A percentile compares a stretch with the other conserved stretches of the same genome.
Conservation (phyloP, 345 rosid species). For the Balakata baccata region DNA sequence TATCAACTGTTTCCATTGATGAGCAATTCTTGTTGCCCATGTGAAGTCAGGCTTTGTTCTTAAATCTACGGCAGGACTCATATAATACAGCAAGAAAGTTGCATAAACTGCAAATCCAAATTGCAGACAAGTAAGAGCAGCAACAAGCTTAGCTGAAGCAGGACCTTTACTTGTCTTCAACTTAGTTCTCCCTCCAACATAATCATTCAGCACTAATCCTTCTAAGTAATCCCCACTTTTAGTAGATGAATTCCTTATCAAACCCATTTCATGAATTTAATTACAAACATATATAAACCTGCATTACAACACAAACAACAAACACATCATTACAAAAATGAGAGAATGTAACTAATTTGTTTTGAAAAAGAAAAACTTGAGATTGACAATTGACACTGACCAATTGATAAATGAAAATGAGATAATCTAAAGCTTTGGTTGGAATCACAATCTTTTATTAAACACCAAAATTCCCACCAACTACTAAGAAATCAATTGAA, state of each 20-base stretch:
- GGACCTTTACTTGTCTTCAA: slow-evolving; percentile 27
- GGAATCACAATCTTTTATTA: not conserved
- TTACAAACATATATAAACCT: slow-evolving; percentile 29
- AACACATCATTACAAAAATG: not conserved
- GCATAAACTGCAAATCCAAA: slow-evolving; percentile 86
- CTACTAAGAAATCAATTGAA: too few relatives aligned
- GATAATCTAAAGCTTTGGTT: too few relatives aligned
- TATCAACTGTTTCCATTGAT: slow-evolving; percentile 65
- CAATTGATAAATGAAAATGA: slow-evolving; percentile 16
- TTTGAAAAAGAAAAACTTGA: not conserved
- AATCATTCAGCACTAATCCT: slow-evolving; percentile 52
- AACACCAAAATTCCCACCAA: not conserved
- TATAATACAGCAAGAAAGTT: slow-evolving; percentile 79
- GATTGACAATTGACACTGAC: slow-evolving; percentile 12
- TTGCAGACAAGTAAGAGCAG: slow-evolving; percentile 72
- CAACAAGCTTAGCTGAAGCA: slow-evolving; percentile 57
- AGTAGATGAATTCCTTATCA: slow-evolving; percentile 45
- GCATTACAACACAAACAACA: slow-evolving; percentile 3
- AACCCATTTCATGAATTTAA: slow-evolving; percentile 53
- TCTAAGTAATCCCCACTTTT: slow-evolving; percentile 72
- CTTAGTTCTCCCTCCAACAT: slow-evolving; percentile 50
- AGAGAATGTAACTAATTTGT: not conserved
- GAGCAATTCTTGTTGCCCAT: slow-evolving; percentile 82
- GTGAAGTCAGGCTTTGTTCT: slow-evolving; percentile 75
- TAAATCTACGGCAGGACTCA: slow-evolving; percentile 80